Base-by-base conservation (phyloP, 148 eudicot species). In the Polygonum aviculare region DNA sequence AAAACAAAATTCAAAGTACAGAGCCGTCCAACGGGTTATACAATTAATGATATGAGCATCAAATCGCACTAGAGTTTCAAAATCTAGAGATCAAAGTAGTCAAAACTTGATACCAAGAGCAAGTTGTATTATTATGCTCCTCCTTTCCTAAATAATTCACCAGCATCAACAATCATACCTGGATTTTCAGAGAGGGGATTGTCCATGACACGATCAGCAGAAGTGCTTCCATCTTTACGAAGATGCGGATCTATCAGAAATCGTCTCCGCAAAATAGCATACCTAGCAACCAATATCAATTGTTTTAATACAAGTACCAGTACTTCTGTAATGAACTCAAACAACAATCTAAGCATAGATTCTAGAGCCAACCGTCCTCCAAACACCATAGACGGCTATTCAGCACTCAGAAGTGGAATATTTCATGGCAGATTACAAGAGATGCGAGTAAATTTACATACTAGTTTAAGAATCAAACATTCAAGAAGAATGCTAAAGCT, bases 181-280 rank as follows among this genome's bases (percentile, higher is more conserved):
- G 99, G 99, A 78, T 88, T 87, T 84, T 95, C 97, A 21, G 99
- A 95, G 33, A 95, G 79, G 11, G 99, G 99, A 74, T 95, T 93
- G 85, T 95, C 97, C 78, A 92, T 84, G 73, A 80, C 84, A 75
- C 82, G 86, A 90, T 90, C 84, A 35, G 86, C 80, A 83, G 92
- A 86, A 80, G 71, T 79, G 74, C 85, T 83, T 70, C 88, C 90
- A 80, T 84, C 84, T 79, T 89, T 91, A 21, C 85, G 83, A 44
- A 89, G 69, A 63, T 84, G 94, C 26, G 93, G 91, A 82, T 92
- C 96, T 79, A 95, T 79, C 41, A 95, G 84, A 60, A 95, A 93
- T 74, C 82, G 78, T 79, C 89, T 92, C 81, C 97, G 86, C 79
- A 89, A 76, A 74, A 80, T 82, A 76, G 98, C 98, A 86, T 95